Base-by-base conservation (phyloP, 2,329 filamentous ascomycete genomes). In the Aureobasidium uvarum region DNA sequence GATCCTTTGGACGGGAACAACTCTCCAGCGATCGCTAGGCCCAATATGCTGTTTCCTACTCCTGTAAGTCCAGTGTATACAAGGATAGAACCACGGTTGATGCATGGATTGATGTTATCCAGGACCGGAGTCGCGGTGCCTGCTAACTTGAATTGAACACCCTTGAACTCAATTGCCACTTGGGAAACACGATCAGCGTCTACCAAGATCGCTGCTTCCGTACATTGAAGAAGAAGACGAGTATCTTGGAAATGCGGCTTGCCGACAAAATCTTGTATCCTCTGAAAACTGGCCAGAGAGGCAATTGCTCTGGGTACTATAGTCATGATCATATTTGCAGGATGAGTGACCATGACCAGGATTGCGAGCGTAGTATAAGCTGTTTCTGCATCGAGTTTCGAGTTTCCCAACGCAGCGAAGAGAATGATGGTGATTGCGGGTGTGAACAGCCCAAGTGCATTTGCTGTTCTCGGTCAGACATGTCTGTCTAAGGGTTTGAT, bases 1-100 rank as follows among this genome's bases (percentile, higher is more conserved):
- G 43, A 60, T 4, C 56, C 56, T 38, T 39, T 18, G 6, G 20
- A 36, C 7, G 56, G 31, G 8, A 5, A 11, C 14, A 50, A 3
- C 16, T 50, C 56, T 38, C 56, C 68, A 25, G 70, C 70, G 51
- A 81, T 69, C 14, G 76, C 74, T 65, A 79, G 79, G 5, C 80
- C 72, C 5, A 84, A 69, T 4, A 81, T 81, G n/a, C 81, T 82
- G 67, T 84, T 84, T 6, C 82, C 82, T 66, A 78, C 82, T 7
- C 80, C 81, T 31, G 82, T 80, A 14, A 81, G 80, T 25, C 81
- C 81, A 67, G 82, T 75, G 10, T 83, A 70, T 71, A 82, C 79
- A 38, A 78, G 79, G 56, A 82, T 74, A 67, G 77, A 80, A 43
- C 76, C 76, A 25, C 75, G 75, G 23, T 77, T 74, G 31, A 82